Base-by-base conservation (phyloP, 306 rosid genomes). In the Prunus salicina region DNA sequence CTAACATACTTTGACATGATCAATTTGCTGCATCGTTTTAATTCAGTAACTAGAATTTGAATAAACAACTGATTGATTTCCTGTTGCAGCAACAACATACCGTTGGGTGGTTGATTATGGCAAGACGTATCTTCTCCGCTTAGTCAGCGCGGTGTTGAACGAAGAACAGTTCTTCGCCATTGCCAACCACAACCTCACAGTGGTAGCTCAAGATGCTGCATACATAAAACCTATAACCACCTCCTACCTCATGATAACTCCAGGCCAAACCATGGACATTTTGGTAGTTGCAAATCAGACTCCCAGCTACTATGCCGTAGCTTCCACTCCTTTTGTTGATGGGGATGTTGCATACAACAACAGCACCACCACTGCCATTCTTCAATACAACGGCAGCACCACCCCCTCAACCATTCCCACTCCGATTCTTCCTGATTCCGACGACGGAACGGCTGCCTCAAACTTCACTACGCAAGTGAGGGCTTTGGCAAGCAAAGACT, bases 221-320 rank as follows among this genome's bases (percentile, higher is more conserved):
- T 62, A 74, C n/a, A 13, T 49, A 25, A 74, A 74, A 49, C 78
- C 71, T 12, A 90, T 95, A 89, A 92, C 92, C 69, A 90, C 99
- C 65, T 64, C 81, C 4, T 88, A 89, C 76, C 79, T 95, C 64
- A 89, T 95, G 97, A 80, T 95, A 1, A 97, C 97, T 11, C 99
- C 99, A 0, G 99, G 99, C 3, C 99, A 95, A 74, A 95, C 99
- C 80, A 95, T 97, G 15, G 99, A 95, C 52, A 97, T 95, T 6
- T 77, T 95, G 57, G 76, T 95, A 85, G 69, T 81, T 52, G 99
- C 87, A 3, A 76, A 95, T 85, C 93, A 92, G 41, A 86, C 85
- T 2, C 88, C 90, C 0, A 51, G 90, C 18, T 80, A 82, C 2
- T 95, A 92, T 78, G 91, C 92, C 90, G 18, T 88, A 19, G 99